Base-by-base conservation (phyloP, 805 yeast species). In the Nakazawaea wickerhamii region DNA sequence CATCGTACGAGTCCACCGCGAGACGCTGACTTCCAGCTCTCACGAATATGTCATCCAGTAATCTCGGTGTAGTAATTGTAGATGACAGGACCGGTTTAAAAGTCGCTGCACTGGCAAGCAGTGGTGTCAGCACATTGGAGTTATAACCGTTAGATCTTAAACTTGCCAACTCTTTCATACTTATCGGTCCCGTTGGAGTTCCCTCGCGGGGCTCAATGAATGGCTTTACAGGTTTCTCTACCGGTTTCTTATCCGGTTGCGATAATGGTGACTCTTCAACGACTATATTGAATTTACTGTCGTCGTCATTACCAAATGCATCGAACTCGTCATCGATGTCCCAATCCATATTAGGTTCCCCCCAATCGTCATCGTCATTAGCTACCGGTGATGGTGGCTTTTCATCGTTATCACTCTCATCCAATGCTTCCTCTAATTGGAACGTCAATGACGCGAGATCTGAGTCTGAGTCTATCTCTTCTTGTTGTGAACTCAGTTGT, bases 381-480 rank as follows among this genome's bases (percentile, higher is more conserved):
- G 14, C 18, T 1, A 7, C 27, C 11, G 6, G 13, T 5, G 31
- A 7, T 5, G 6, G 13, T 5, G 31, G 5, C 11, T 33, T 15
- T 3, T 26, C 36, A 10, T 28, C 22, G 5, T 35, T 32, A 18
- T n/a, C 33, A 17, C 21, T 28, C 19, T 23, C 17, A 14, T 45
- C 52, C 38, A 50, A 34, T 34, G 52, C 58, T 19, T 50, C 50
- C 35, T 53, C 58, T 15, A 57, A 36, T 40, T 55, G 59, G 32
- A 49, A 53, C 1, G 54, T 53, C 33, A 56, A 43, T 20, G 46
- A 44, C 2, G 51, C 55, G 5, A 56, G 25, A 28, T 56, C 59
- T 8, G 53, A 52, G 33, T 50, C 57, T 1, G 51, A 48, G 22
- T 15, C 33, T 23, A 13, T 10, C 14, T 21, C 22, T 7, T 19